Conservation (phyloP, 371 early-diverging fungal genomes). For the Blakeslea trispora region DNA sequence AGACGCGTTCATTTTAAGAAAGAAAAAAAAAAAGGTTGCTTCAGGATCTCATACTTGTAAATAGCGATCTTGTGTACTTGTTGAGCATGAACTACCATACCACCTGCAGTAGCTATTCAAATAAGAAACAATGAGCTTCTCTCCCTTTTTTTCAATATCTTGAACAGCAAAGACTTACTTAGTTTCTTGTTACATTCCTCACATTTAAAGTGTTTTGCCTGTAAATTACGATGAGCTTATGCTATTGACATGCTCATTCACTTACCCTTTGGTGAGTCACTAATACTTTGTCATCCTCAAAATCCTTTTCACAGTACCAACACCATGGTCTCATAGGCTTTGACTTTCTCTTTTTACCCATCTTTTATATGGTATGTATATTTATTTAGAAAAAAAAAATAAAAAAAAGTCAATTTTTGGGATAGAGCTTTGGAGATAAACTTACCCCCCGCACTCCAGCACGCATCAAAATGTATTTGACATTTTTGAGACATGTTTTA, state of each 20-base stretch:
- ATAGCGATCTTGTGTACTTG: slow-evolving; percentile 94
- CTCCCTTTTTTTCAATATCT: no score
- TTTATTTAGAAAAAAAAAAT: slow-evolving; percentile 6
- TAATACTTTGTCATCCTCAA: slow-evolving; percentile 94
- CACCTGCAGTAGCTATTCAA: slow-evolving; percentile 73
- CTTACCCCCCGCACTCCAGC: no score
- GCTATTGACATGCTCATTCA: background rate
- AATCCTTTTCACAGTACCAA: slow-evolving; percentile 96
- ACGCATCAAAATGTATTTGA: no score
- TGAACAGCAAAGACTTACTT: slow-evolving; percentile 52
- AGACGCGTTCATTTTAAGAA: no score
- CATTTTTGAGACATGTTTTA: no score
- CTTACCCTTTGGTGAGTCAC: slow-evolving; percentile 83
- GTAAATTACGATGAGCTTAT: background rate
- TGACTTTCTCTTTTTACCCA: slow-evolving; percentile 53
- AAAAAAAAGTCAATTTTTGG: no score
- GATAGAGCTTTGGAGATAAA: no score
- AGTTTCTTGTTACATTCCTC: slow-evolving; percentile 80
- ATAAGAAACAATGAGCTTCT: background rate
- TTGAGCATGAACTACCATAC: slow-evolving; percentile 87
- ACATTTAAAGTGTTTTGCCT: slow-evolving; percentile 95
- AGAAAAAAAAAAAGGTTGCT: no score
- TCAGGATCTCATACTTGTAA: slow-evolving; percentile 52
- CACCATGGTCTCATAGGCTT: slow-evolving; percentile 53
- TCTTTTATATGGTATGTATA: slow-evolving; percentile 20